A percentile compares a stretch with the other conserved stretches of the same genome.
phyloP scores from a whole-genome alignment of 2,329 filamentous ascomycete species.

The Drechslerella coelobrocha region DNA sequence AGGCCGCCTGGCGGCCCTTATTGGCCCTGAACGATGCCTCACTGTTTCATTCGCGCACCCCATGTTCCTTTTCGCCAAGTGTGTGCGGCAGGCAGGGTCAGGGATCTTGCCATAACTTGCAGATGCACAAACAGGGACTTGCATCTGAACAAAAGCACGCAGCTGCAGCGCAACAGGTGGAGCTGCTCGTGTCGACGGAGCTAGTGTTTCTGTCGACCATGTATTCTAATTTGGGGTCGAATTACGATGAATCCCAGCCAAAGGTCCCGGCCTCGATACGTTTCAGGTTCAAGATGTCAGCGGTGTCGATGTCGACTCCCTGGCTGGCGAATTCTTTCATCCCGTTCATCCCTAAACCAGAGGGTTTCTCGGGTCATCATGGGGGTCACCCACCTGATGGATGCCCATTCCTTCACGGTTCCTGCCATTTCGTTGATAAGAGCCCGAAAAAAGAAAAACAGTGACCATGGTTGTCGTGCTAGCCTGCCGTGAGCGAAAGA shows the following conservation, averaged over 20 bases:
- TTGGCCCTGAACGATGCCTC: conserved; percentile 1
- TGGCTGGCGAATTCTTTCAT: background rate
- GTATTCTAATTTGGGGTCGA: background rate
- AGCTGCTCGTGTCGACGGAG: conserved; percentile 2
- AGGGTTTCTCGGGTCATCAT: background rate
- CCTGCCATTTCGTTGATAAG: background rate
- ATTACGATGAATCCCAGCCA: background rate
- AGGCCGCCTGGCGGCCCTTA: background rate
- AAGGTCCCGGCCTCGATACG: background rate
- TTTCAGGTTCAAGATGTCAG: conserved; percentile 6
- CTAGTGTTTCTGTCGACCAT: background rate
- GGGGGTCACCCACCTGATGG: conserved; percentile 5
- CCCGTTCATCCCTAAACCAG: background rate
- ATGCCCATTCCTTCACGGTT: background rate
- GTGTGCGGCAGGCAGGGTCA: background rate
- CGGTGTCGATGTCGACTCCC: conserved; percentile 5
- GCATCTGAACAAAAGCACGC: background rate
- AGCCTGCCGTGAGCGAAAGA: conserved; percentile 3
- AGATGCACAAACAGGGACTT: conserved; percentile 2
- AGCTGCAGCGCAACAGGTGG: background rate
- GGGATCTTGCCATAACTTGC: background rate
- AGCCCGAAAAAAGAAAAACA: conserved; percentile 3
- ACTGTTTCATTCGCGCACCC: background rate
- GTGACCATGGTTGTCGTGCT: background rate
- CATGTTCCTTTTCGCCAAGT: background rate